A percentile compares a stretch with the other conserved stretches of the same genome.
Evolutionary conservation across 257 asterid genomes (phyloP).

Genomic region (Fraxinus pennsylvanica): DNA sequence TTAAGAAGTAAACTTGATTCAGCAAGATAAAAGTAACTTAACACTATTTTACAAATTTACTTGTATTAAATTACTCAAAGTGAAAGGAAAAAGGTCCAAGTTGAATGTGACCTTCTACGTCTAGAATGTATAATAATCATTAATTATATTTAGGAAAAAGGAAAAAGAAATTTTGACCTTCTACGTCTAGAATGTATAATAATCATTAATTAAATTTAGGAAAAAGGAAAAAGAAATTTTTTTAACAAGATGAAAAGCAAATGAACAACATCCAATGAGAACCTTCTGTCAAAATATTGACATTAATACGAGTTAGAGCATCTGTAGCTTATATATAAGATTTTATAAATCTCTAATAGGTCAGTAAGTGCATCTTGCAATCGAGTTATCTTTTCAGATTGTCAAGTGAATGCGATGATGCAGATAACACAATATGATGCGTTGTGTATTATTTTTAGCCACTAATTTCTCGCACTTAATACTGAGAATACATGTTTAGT

Average conservation of each 20-base stretch:
- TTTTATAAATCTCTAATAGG: too few species aligned
- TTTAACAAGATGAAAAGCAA: not conserved
- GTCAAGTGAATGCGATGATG: too few species aligned
- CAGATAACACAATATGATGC: too few species aligned
- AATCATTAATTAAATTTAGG: too few species aligned
- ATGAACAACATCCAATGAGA: not conserved
- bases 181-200: too few species aligned
- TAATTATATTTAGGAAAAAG: too few species aligned
- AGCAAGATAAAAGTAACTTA: not conserved
- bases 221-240: not conserved
- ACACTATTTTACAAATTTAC: not conserved
- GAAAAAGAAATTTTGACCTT: not conserved
- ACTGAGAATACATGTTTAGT: too few species aligned
- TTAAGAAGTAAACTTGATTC: not conserved
- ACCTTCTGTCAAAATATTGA: not conserved
- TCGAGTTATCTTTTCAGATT: too few species aligned
- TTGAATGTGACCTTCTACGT: not conserved
- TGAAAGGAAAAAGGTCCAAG: not conserved
- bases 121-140: too few species aligned
- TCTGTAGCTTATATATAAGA: not conserved
- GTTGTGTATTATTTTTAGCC: too few species aligned
- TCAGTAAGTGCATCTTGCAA: too few species aligned
- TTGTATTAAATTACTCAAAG: constrained; percentile 6
- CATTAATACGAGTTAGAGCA: not conserved
- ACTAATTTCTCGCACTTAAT: too few species aligned